These are phyloP conservation scores for Cicer judaicum DNA, from an alignment of 306 rosid genomes.

Conservation along the genomic window DNA sequence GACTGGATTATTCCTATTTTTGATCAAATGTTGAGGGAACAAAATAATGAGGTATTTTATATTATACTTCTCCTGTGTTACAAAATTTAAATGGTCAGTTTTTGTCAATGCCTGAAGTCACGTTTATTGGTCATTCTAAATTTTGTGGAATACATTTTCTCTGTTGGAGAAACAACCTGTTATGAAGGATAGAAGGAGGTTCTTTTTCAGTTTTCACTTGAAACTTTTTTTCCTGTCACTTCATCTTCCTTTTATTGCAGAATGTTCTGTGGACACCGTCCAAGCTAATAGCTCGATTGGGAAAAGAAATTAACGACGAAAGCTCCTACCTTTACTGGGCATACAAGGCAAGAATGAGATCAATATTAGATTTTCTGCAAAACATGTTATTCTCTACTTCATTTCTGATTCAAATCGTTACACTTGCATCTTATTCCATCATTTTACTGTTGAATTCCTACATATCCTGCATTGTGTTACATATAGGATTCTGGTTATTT, in stretches of 20 bases:
- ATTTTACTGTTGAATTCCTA: constrained; percentile 2
- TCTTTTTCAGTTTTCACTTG: not conserved
- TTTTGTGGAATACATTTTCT: not conserved
- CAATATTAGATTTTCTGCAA: constrained; percentile 34
- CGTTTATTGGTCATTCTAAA: not conserved
- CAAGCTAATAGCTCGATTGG: constrained; percentile 79
- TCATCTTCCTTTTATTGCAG: constrained; percentile 49
- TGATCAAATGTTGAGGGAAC: constrained; percentile 90
- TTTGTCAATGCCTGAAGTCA: not conserved
- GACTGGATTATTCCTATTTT: constrained; percentile 95
- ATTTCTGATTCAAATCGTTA: constrained; percentile 26
- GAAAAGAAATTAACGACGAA: constrained; percentile 81
- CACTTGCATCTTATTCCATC: not conserved
- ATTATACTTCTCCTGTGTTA: constrained; percentile 7
- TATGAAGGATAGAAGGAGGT: not conserved
- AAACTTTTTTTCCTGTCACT: not conserved
- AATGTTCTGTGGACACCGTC: constrained; percentile 86
- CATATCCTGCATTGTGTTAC: constrained; percentile 8
- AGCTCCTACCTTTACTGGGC: constrained; percentile 96
- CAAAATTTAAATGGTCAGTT: not conserved
- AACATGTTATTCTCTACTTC: constrained; percentile 13
- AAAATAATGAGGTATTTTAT: constrained; percentile 62
- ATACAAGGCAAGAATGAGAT: constrained; percentile 62
- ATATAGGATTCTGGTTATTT: not conserved
- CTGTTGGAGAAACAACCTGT: not conserved